Evolutionary conservation across 345 rosid genomes (phyloP), one percentile per base, ranked within the genome.

Genomic region (Conringia planisiliqua): DNA sequence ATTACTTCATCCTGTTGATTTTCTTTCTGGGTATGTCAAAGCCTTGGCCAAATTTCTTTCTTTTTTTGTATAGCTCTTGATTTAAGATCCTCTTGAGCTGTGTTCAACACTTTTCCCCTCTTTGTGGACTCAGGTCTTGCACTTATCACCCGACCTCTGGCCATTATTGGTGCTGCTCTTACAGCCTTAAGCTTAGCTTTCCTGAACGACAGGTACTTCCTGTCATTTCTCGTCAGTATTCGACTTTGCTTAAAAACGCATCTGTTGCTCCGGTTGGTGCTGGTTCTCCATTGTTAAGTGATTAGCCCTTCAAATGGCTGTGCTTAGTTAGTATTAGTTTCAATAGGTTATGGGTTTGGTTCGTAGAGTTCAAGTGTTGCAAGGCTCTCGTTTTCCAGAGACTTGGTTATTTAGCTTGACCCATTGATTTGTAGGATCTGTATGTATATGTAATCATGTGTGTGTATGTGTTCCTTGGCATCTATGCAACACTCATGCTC

Each of bases 171-270:
- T 61, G 62, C 78, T 78, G 74, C 82, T 78, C 40, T 78, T 43
- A 68, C 74, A 11, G 74, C 82, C 10, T 73, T 78, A 8, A 78
- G 78, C 78, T 24, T 78, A 50, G 81, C 81, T 66, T 78, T 78
- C 69, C 77, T 78, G 2, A 78, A 78, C 73, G 81, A 78, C 66
- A 78, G 78, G 82, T 78, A 14, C 8, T 17, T 71, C 55, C 17
- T 12, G 6, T 68, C 5, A 52, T 42, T 52, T 69, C 57, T 33
- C 39, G 3, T 22, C 57, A 5, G 18, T 43, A 29, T 65, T 20
- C 26, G 38, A 20, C 13, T 72, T 20, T 13, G 0, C 47, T 47
- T 22, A 18, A 3, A 26, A 16, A 12, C 61, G 4, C 27, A 30
- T 51, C 52, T 24, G 30, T 42, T 51, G 26, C 52, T 59, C 10